Evolutionary conservation across 108 stramenopile genomes (phyloP), one percentile per base, ranked within the genome.

Genomic region (Schizochytrium sp.): DNA sequence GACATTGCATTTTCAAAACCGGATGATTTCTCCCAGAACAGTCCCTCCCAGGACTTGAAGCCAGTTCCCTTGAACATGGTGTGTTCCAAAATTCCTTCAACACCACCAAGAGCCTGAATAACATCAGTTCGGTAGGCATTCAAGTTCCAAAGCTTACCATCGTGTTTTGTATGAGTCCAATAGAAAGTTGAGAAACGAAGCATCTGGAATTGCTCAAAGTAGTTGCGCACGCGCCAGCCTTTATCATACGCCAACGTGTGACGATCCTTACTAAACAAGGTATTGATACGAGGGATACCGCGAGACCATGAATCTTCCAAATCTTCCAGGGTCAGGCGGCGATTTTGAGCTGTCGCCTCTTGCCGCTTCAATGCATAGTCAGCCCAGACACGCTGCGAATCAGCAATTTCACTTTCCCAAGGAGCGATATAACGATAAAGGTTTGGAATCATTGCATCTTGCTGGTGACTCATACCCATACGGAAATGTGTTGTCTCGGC

Each of bases 21-120:
- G 88, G 96, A 97, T 7, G 98, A 97, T 91, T 98, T 99, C 94
- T 99, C 99, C 99, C 99, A 99, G 92, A 99, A 99, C 4, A 99
- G 95, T 91, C 99, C 99, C 92, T 99, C 99, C 99, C 99, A 99
- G n/a, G 99, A 98, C 55, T 98, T 97, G 92, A 99, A 99, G 91
- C 98, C 98, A 1, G 99, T 99, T 42, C 99, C 99, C 91, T 98
- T 98, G 94, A 99, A 99, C 45, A 99, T 93, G 56, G 98, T 99
- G 94, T 99, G 99, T 93, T 99, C 99, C 72, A 99, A 92, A 88
- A 99, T 98, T 59, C 98, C 98, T 90, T 99, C 98, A 10, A 99
- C 97, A 46, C 99, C 99, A 64, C 99, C 99, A 17, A 99, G 93
- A 50, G 99, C 98, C 93, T 99, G 99, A 87, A 99, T 99, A 96